Evolutionary conservation across 2,329 filamentous ascomycete genomes (phyloP).

Genomic region (Coniochaeta prunicola): DNA sequence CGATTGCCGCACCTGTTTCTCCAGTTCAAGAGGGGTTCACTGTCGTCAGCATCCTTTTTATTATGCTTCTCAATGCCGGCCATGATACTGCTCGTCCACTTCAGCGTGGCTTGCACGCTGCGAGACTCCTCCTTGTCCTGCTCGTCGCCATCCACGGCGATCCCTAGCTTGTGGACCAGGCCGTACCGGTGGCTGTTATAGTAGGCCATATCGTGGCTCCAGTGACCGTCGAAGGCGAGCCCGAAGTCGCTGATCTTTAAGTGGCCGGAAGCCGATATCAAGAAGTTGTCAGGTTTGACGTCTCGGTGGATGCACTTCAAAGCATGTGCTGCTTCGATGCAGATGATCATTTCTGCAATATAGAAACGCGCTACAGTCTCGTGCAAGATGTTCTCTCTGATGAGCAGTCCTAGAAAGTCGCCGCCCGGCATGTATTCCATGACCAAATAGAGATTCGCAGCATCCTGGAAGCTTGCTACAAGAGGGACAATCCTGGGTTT

Average conservation of each 20-base stretch:
- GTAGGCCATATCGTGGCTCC: constrained; percentile 84
- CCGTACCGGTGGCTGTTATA: constrained; percentile 77
- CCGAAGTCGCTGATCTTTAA: constrained; percentile 96
- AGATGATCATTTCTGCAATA: constrained; percentile 90
- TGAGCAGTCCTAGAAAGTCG: constrained; percentile 81
- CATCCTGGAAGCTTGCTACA: constrained; percentile 83
- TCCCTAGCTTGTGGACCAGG: constrained; percentile 67
- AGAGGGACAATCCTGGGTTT: constrained; percentile 69
- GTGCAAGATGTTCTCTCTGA: constrained; percentile 75
- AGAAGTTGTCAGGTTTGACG: constrained; percentile 95
- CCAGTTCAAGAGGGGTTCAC: constrained; percentile 58
- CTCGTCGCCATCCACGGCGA: constrained; percentile 66
- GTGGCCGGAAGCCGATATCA: constrained; percentile 82
- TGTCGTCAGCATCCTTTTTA: constrained; percentile 20
- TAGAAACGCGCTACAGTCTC: constrained; percentile 81
- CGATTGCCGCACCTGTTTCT: constrained; percentile 63
- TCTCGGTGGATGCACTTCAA: constrained; percentile 91
- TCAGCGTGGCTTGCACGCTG: constrained; percentile 25
- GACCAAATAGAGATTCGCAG: constrained; percentile 76
- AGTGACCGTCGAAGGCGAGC: constrained; percentile 89
- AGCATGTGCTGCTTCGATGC: constrained; percentile 84
- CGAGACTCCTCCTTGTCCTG: constrained; percentile 54
- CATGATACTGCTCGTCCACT: constrained; percentile 33
- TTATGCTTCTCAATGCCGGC: constrained; percentile 29
- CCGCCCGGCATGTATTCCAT: constrained; percentile 99